Base-by-base conservation (phyloP, 208 protist genomes). In the Trypanosoma caninum region DNA sequence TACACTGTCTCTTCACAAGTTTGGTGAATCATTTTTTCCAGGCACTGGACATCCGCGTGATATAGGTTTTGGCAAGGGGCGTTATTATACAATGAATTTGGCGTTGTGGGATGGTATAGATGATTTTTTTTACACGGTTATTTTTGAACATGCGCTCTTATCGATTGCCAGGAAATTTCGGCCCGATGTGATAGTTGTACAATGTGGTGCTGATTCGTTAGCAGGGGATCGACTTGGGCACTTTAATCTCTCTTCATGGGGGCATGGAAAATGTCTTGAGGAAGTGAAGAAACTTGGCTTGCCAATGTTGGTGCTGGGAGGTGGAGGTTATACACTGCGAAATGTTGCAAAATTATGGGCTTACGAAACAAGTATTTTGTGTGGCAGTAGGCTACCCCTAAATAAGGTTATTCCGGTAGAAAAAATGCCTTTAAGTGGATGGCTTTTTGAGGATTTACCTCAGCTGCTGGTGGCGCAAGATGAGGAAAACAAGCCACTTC, bases 1-100 rank as follows among this genome's bases (percentile, higher is more conserved):
- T 79, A 99, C 98, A 9, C 86, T 99, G 14, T 99, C 98, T 20
- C 99, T 99, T 74, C 99, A 99, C 85, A 99, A 99, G 73, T 99
- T 96, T 76, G 95, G 92, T 30, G 97, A 98, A 30, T 97, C 97
- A 55, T 99, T 98, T 72, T 99, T 99, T 71, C 98, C 98, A 4
- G 97, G 97, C 38, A 99, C 98, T 2, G 98, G 98, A 11, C 74
- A 90, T 56, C 83, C 89, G 18, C 70, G 82, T 40, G 89, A 95
- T 52, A 73, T 92, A 56, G 89, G 89, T 22, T 77, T 83, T 71
- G 84, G 76, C n/a, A 63, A 74, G 14, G 89, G 89, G 3, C 80
- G 81, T 40, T 80, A 81, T 75, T 95, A 83, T 69, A 84, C 83
- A 31, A 95, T 95, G 89, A 95, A 95, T 65, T 69, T 95, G 30